Percentiles rank a stretch among this genome's conserved stretches.
phyloP scores from a whole-genome alignment of 2,329 filamentous ascomycete genomes.

The Exophiala viscosa region DNA sequence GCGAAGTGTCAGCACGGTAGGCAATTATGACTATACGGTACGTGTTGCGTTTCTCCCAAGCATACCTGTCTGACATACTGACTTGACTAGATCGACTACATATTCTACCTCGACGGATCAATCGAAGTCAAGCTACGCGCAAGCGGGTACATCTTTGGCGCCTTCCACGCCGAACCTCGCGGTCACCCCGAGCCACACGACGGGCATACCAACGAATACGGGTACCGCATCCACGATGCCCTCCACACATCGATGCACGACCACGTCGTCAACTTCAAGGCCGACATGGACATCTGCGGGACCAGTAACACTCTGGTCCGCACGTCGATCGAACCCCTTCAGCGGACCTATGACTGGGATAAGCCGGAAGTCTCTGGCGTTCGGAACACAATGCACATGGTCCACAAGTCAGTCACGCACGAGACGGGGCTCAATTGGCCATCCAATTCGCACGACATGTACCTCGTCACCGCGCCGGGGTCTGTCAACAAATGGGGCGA shows the following conservation, averaged over 20 bases:
- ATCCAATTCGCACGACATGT: constrained; percentile 37
- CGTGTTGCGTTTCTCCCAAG: background rate
- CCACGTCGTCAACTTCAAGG: constrained; percentile 38
- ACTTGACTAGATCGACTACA: constrained; percentile 41
- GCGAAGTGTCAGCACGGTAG: constrained; percentile 49
- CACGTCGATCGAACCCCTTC: constrained; percentile 13
- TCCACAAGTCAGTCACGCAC: constrained; percentile 9
- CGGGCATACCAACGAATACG: constrained; percentile 33
- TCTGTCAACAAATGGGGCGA: constrained; percentile 39
- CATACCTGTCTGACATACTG: background rate
- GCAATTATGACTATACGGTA: constrained; percentile 52
- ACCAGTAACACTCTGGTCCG: constrained; percentile 31
- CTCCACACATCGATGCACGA: constrained; percentile 37
- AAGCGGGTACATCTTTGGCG: constrained; percentile 30
- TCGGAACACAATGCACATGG: constrained; percentile 21
- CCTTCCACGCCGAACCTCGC: constrained; percentile 23
- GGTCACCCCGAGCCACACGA: constrained; percentile 6
- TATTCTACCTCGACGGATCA: constrained; percentile 51
- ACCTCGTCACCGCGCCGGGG: constrained; percentile 37
- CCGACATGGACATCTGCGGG: constrained; percentile 36
- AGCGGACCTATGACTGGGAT: constrained; percentile 14
- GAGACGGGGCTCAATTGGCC: constrained; percentile 35
- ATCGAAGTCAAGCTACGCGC: constrained; percentile 52
- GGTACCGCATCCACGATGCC: constrained; percentile 35
- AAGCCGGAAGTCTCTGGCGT: constrained; percentile 8